phyloP scores from a whole-genome alignment of 805 yeast genomes.

The Tetrapisispora taiwanensis region DNA sequence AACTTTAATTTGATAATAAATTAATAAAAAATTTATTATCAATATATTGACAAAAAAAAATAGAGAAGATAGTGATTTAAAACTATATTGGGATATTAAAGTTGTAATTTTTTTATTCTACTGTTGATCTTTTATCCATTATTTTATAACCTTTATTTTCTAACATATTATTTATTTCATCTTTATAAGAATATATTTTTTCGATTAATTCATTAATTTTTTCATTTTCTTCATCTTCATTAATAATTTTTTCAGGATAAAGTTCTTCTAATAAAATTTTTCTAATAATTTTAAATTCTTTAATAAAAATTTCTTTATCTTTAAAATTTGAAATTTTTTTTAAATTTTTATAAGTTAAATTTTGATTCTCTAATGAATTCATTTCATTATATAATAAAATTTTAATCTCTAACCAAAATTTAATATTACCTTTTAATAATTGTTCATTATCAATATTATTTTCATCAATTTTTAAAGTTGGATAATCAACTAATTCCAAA shows the following conservation, averaged over 20 bases:
- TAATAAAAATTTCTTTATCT: conserved; percentile 9
- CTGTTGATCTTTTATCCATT: not conserved
- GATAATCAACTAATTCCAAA: conserved; percentile 73
- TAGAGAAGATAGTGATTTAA: no score
- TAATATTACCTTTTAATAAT: conserved; percentile 23
- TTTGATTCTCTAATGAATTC: conserved; percentile 12
- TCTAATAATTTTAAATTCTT: conserved; percentile 9
- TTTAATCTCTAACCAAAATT: conserved; percentile 23
- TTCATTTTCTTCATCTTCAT: not conserved
- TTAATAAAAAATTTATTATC: no score
- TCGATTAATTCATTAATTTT: not conserved
- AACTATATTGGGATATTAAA: no score
- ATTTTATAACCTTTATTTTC: not conserved
- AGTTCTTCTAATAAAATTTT: not conserved
- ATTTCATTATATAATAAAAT: conserved; percentile 8
- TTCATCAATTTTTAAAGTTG: conserved; percentile 10
- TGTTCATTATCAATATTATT: conserved; percentile 3
- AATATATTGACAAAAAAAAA: no score
- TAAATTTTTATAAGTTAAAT: conserved; percentile 18
- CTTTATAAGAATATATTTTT: not conserved
- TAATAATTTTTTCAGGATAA: not conserved
- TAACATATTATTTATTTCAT: not conserved
- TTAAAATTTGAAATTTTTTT: conserved; percentile 15
- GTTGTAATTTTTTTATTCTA: not conserved
- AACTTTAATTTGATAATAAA: no score